phyloP scores from a whole-genome alignment of 2,329 filamentous ascomycete species.

The Botrytis hyacinthi region DNA sequence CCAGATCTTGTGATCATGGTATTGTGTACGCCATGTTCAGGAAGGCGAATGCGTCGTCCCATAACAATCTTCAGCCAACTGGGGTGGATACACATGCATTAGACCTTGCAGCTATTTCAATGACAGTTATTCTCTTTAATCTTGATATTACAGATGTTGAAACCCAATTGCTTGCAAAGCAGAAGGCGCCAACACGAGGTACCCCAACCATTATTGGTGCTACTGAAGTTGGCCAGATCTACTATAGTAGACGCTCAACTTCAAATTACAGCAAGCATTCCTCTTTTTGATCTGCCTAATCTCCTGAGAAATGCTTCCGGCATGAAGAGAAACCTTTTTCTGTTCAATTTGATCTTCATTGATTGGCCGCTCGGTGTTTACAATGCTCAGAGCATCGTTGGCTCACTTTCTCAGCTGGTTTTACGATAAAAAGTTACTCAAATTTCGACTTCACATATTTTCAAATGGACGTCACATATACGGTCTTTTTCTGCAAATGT shows the following conservation, averaged over 20 bases:
- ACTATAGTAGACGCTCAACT: constrained; percentile 7
- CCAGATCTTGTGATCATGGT: neutral
- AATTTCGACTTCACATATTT: neutral
- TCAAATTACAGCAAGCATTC: neutral
- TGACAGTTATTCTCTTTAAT: neutral
- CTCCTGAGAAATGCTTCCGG: neutral
- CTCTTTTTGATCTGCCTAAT: neutral
- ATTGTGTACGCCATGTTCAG: constrained; percentile 12
- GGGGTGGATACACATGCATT: neutral
- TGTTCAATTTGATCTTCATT: neutral
- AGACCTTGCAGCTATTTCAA: neutral
- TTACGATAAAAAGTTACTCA: neutral
- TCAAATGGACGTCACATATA: neutral
- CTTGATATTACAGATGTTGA: constrained; percentile 1
- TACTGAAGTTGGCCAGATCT: constrained; percentile 7
- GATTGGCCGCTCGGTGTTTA: neutral
- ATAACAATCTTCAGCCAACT: neutral
- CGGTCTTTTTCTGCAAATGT: neutral
- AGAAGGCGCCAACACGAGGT: neutral
- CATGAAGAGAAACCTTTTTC: no score
- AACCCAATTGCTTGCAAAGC: neutral
- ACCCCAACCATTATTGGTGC: constrained; percentile 1
- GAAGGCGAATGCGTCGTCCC: neutral
- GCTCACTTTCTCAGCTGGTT: neutral
- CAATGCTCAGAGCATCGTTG: neutral